phyloP scores from a whole-genome alignment of 306 rosid genomes.

The Cercis canadensis region DNA sequence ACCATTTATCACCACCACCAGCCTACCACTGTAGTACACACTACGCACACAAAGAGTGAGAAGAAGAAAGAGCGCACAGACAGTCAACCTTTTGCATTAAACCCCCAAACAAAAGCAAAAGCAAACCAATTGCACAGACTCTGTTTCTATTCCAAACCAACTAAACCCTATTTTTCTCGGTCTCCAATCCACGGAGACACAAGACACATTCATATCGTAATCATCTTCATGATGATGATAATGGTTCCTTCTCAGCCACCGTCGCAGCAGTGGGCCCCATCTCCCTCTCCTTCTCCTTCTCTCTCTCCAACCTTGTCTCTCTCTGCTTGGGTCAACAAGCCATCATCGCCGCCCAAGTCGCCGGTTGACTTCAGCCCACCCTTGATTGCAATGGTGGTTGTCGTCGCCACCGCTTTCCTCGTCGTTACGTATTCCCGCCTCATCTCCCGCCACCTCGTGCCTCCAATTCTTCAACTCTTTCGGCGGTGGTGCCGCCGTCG shows the following conservation, averaged over 20 bases:
- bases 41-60: background rate
- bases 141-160: slow-evolving; percentile 12
- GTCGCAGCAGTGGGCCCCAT: slow-evolving; percentile 33
- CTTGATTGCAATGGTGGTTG: slow-evolving; percentile 85
- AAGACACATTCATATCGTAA: background rate
- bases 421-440: slow-evolving; percentile 87
- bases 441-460: slow-evolving; percentile 79
- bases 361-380: slow-evolving; percentile 92
- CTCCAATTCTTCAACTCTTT: slow-evolving; percentile 50
- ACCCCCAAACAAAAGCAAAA: background rate
- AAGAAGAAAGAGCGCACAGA: background rate
- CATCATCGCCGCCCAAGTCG: slow-evolving; percentile 49
- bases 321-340: background rate
- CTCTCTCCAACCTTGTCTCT: background rate
- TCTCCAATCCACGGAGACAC: background rate
- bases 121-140: slow-evolving; percentile 34
- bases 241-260: slow-evolving; percentile 43
- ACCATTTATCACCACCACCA: no score
- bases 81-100: slow-evolving; percentile 46
- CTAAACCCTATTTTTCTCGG: slow-evolving; percentile 1
- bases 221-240: slow-evolving; percentile 16
- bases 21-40: no score
- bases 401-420: slow-evolving; percentile 83
- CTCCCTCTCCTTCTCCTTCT: slow-evolving; percentile 34
- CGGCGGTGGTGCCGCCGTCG: slow-evolving; percentile 58